These are phyloP conservation scores for Canavalia ensiformis DNA, from an alignment of 306 rosid species.

Conservation along the genomic window DNA sequence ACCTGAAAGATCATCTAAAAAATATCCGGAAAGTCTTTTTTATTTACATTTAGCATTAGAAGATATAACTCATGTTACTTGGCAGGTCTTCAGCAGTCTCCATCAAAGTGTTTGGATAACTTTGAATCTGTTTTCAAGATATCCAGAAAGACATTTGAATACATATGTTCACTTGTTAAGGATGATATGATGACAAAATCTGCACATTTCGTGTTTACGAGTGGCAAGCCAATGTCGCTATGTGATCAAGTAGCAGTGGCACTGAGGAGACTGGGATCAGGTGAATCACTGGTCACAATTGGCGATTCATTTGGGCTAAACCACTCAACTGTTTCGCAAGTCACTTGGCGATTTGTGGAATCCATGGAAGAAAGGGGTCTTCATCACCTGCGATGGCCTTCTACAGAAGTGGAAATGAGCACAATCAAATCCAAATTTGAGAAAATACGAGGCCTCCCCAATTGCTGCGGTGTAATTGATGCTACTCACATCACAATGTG, in stretches of 20 bases:
- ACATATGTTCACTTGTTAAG: slow-evolving; percentile 87
- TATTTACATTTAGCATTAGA: slow-evolving; percentile 1
- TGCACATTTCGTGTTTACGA: slow-evolving; percentile 65
- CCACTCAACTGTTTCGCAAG: slow-evolving; percentile 90
- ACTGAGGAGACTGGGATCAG: slow-evolving; percentile 85
- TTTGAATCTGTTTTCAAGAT: slow-evolving; percentile 70
- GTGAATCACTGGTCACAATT: slow-evolving; percentile 80
- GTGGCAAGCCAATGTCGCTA: slow-evolving; percentile 67
- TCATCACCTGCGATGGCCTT: slow-evolving; percentile 85
- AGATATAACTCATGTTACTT: slow-evolving; percentile 36
- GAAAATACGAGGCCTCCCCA: slow-evolving; percentile 79
- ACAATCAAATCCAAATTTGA: slow-evolving; percentile 77
- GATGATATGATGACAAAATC: slow-evolving; percentile 78
- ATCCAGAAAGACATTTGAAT: slow-evolving; percentile 75
- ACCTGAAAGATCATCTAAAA: slow-evolving; percentile 31
- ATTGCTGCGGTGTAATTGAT: slow-evolving; percentile 85
- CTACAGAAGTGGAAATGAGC: slow-evolving; percentile 69
- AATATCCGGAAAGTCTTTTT: slow-evolving; percentile 10
- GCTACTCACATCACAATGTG: slow-evolving; percentile 80
- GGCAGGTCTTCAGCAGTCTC: slow-evolving; percentile 68
- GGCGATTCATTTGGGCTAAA: slow-evolving; percentile 77
- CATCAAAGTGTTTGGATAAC: slow-evolving; percentile 58
- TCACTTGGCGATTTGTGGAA: slow-evolving; percentile 88
- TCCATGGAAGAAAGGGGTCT: slow-evolving; percentile 87
- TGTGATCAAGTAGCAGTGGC: slow-evolving; percentile 87